These are phyloP conservation scores for Lignosus rhinocerotis DNA, from an alignment of 1,284 basidiomycete species.

Conservation along the genomic window DNA sequence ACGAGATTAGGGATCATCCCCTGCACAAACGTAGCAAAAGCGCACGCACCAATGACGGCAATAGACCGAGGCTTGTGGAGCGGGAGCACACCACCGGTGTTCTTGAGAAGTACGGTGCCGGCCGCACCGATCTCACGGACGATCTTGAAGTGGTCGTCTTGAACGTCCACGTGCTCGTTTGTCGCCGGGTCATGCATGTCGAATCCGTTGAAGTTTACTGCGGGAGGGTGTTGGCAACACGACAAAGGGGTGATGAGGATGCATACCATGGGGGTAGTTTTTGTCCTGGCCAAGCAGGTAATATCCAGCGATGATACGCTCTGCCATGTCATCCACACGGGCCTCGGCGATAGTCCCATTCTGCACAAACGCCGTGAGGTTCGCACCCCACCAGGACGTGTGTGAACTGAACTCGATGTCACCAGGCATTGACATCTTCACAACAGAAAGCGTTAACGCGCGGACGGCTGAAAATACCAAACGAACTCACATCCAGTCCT, in stretches of 20 bases:
- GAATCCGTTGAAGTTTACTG: constrained; percentile 63
- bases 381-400: constrained; percentile 59
- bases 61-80: constrained; percentile 59
- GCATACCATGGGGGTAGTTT: constrained; percentile 47
- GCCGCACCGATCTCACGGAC: constrained; percentile 77
- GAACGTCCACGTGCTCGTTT: constrained; percentile 75
- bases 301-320: constrained; percentile 63
- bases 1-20: neutral
- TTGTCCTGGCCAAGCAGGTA: constrained; percentile 67
- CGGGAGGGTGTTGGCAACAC: neutral
- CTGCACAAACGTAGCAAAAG: neutral
- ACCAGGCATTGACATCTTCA: constrained; percentile 72
- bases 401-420: constrained; percentile 56
- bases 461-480: neutral
- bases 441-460: neutral
- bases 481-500: constrained; percentile 62
- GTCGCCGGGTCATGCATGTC: constrained; percentile 47
- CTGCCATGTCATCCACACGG: constrained; percentile 72
- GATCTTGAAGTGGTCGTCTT: constrained; percentile 69
- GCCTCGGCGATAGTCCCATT: constrained; percentile 67
- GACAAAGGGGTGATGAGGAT: constrained; percentile 24
- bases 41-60: constrained; percentile 49
- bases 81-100: constrained; percentile 65
- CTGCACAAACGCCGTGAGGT: constrained; percentile 66
- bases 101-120: constrained; percentile 83